Evolutionary conservation across 768 basidiomycete species (phyloP).

Genomic region (Leccinum subtestaceum): DNA sequence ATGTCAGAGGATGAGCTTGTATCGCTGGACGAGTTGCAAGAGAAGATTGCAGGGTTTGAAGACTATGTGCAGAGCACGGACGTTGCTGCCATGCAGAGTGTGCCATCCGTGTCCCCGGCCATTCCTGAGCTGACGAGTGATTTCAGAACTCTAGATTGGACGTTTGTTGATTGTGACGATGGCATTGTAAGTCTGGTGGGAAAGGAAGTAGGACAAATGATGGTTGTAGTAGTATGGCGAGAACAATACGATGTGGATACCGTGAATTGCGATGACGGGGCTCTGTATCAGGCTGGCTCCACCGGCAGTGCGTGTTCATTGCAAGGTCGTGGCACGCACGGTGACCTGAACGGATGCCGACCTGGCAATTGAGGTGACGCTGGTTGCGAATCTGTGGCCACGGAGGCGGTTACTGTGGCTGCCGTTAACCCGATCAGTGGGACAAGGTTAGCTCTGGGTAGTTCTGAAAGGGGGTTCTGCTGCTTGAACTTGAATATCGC

Average conservation of each 20-base stretch:
- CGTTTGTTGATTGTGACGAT: neutral
- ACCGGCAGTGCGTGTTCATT: neutral
- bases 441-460: slow-evolving; percentile 34
- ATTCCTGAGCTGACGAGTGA: slow-evolving; percentile 2
- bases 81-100: slow-evolving; percentile 92
- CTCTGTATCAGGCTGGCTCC: neutral
- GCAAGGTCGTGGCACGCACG: slow-evolving; percentile 3
- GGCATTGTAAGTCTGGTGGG: slow-evolving; percentile 8
- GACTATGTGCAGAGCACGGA: slow-evolving; percentile 92
- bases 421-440: slow-evolving; percentile 20
- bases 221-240: slow-evolving; percentile 9
- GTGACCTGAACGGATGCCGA: slow-evolving; percentile 17
- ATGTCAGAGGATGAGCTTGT: slow-evolving; percentile 89
- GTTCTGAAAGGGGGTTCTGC: slow-evolving; percentile 12
- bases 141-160: slow-evolving; percentile 22
- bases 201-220: slow-evolving; percentile 5
- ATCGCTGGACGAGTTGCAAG: slow-evolving; percentile 90
- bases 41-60: slow-evolving; percentile 80
- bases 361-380: neutral
- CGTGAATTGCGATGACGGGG: neutral
- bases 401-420: slow-evolving; percentile 1
- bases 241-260: slow-evolving; percentile 5
- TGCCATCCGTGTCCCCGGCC: neutral
- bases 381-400: slow-evolving; percentile 6
- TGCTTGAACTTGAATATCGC: slow-evolving; percentile 2